Base-by-base conservation (phyloP, 2,329 filamentous ascomycete genomes). In the Ophiocordyceps unilateralis region DNA sequence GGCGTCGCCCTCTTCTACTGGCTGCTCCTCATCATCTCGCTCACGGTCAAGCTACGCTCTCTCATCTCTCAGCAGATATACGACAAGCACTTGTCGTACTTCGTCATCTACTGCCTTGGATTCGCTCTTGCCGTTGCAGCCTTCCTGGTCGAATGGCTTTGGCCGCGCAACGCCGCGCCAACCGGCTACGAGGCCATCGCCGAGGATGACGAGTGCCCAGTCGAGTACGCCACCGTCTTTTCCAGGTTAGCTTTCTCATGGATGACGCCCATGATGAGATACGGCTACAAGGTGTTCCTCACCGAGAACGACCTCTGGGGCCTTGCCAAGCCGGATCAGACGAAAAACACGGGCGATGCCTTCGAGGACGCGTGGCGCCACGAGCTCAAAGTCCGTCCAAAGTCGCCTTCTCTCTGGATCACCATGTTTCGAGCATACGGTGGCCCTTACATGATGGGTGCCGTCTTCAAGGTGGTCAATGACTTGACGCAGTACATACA, bases 181-280 rank as follows among this genome's bases (percentile, higher is more conserved):
- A 83, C 76, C 51, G 60, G 61, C 26, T 79, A 79, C 52, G 67
- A 71, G 45, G 72, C 65, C 20, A 62, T 78, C 44, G 59, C 71
- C 17, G 74, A 76, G 30, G 72, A 76, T 44, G 73, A 72, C 36
- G 74, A 79, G 51, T 79, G 76, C 44, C 83, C 83, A 0, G 78
- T 84, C 48, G 88, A 96, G 62, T 93, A 94, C 58, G 88, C 91
- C 12, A 87, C 89, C 46, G 70, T 96, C 42, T 98, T 98, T 64
- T 94, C 89, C 4, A 77, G 84, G 41, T 71, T 98, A 39, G 94
- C 89, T 0, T 98, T 98, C 60, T 81, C 83, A 43, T 98, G 91
- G 91, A 95, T 98, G 89, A 96, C 91, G 0, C 88, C 91, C 0
- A 67, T 98, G 74, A 98, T 98, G 91, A 87, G 79, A 56, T 81